Conservation (phyloP, 306 rosid species). For the Cucurbita pepo region DNA sequence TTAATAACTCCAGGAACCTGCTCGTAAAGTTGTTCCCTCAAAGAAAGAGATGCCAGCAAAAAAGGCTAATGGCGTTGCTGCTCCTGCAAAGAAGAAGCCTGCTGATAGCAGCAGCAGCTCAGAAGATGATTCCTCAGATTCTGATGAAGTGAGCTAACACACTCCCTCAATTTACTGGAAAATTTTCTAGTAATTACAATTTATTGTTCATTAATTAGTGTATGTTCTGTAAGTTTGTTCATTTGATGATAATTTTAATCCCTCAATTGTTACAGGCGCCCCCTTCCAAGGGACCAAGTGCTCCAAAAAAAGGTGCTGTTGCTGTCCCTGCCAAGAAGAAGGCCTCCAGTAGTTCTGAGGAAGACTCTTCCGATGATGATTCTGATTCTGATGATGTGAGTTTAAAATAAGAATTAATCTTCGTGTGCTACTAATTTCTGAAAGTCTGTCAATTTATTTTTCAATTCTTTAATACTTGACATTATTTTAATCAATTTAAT, state of each 20-base stretch:
- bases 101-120: slow-evolving; percentile 1
- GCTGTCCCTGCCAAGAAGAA: slow-evolving; percentile 12
- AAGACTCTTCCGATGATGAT: slow-evolving; percentile 20
- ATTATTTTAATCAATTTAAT: not conserved
- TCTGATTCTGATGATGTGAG: slow-evolving; percentile 39
- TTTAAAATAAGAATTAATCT: not conserved
- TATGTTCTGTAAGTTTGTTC: not conserved
- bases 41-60: slow-evolving; percentile 18
- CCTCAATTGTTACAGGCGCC: slow-evolving; percentile 13
- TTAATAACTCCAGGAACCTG: slow-evolving; percentile 18
- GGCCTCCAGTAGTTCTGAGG: slow-evolving; percentile 7
- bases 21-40: slow-evolving; percentile 8
- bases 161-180: too few relatives aligned
- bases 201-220: not conserved
- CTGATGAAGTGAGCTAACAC: not conserved
- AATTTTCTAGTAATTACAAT: too few relatives aligned
- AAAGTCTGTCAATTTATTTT: not conserved
- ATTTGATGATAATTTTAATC: not conserved
- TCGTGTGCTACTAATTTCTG: not conserved
- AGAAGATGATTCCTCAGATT: not conserved
- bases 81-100: slow-evolving; percentile 14
- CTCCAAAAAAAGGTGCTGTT: slow-evolving; percentile 19
- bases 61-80: slow-evolving; percentile 28
- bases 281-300: slow-evolving; percentile 13
- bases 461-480: not conserved